Base-by-base conservation (phyloP, 331 rosid genomes). In the Malus hybrid region DNA sequence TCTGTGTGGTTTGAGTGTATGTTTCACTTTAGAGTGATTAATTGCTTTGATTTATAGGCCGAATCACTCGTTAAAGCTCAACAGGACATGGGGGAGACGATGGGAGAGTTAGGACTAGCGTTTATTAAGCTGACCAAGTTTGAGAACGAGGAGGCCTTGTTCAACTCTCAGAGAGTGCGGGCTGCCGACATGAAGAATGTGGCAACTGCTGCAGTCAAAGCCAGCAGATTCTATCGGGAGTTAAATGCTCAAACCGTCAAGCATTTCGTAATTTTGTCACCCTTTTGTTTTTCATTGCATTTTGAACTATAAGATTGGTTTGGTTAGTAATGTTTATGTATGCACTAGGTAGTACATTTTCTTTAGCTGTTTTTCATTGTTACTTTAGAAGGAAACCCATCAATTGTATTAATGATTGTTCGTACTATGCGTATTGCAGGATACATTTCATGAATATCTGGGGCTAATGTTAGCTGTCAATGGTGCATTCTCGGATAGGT, bases 141-240 rank as follows among this genome's bases (percentile, higher is more conserved):
- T 80, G 97, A 92, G 86, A 90, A 80, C 48, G 96, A 90, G 76
- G 92, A 86, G 84, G 91, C 90, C 31, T 56, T 83, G 50, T 75
- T 84, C 80, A 78, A 81, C 70, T 73, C 90, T 50, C 97, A 92
- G 70, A 85, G 88, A 78, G 82, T 72, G 68, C 78, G 93, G 24
- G 96, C 92, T 20, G 70, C 83, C 42, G 93, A 92, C 79, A 90
- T 86, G 92, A 90, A 87, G 79, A 84, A 85, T 72, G 74, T 92
- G 20, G 97, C 97, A 36, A 92, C 93, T 20, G 96, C 92, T 67
- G 88, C 97, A 71, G 96, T 92, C 29, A 92, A 90, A 81, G 97
- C 97, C 36, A 90, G 97, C 83, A 86, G 97, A 85, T 84, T 90
- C 77, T 85, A 79, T 48, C 92, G 96, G 28, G 96, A 89, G 72